phyloP scores from a whole-genome alignment of 345 rosid genomes.

The Abelmoschus esculentus region DNA sequence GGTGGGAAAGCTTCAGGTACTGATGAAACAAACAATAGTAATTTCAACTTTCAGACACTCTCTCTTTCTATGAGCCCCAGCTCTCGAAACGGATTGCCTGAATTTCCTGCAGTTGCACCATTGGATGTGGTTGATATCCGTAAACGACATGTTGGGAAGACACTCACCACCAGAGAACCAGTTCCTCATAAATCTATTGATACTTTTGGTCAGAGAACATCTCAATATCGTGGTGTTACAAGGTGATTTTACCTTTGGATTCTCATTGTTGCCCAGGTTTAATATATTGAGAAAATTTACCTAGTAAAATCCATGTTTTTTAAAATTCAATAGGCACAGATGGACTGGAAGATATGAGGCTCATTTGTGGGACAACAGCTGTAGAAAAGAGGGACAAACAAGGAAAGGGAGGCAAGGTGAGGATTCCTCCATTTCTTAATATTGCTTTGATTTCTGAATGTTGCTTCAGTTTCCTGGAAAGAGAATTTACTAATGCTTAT shows the following conservation, averaged over 20 bases:
- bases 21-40: slow-evolving; percentile 13
- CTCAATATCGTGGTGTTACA: slow-evolving; percentile 94
- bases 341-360: slow-evolving; percentile 73
- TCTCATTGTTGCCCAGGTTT: background rate
- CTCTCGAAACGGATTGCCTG: slow-evolving; percentile 24
- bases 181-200: slow-evolving; percentile 66
- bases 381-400: slow-evolving; percentile 87
- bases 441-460: too few species aligned
- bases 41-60: slow-evolving; percentile 27
- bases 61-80: slow-evolving; percentile 50
- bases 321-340: background rate
- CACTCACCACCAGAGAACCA: slow-evolving; percentile 27
- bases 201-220: slow-evolving; percentile 80
- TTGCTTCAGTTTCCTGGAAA: background rate
- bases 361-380: slow-evolving; percentile 90
- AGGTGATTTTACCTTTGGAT: slow-evolving; percentile 29
- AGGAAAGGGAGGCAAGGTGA: slow-evolving; percentile 85
- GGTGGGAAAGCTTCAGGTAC: slow-evolving; percentile 16
- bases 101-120: slow-evolving; percentile 15
- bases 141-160: slow-evolving; percentile 32
- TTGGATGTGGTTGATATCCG: slow-evolving; percentile 28
- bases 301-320: background rate
- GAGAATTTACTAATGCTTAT: slow-evolving; percentile 35
- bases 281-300: background rate
- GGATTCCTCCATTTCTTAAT: background rate